phyloP scores from a whole-genome alignment of 768 basidiomycete species.

The Lactarius akahatsu region DNA sequence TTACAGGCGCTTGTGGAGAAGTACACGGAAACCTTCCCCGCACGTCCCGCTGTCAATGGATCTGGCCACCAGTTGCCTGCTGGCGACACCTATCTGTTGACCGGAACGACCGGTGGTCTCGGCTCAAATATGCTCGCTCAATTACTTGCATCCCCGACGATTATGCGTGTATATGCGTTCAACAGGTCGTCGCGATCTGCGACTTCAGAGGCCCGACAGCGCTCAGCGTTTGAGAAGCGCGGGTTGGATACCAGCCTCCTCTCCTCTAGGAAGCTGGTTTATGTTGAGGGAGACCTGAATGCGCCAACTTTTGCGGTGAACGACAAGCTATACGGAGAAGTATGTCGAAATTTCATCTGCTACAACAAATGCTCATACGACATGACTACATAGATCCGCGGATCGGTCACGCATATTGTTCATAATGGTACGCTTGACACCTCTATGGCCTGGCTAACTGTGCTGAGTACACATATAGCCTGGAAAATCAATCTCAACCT shows the following conservation, averaged over 20 bases:
- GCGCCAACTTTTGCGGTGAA: conserved; percentile 20
- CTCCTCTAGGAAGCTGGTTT: conserved; percentile 28
- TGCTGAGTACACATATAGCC: conserved; percentile 18
- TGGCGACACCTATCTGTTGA: conserved; percentile 29
- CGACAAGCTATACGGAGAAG: conserved; percentile 24
- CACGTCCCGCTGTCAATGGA: conserved; percentile 1
- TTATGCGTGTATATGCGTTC: conserved; percentile 32
- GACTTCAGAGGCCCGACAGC: conserved; percentile 25
- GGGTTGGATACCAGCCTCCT: conserved; percentile 28
- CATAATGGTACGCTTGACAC: conserved; percentile 27
- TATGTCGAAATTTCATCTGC: not conserved
- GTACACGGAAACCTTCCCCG: conserved; percentile 31
- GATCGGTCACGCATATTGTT: conserved; percentile 29
- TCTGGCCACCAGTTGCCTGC: not conserved
- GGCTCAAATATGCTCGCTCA: conserved; percentile 31
- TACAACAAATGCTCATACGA: not conserved
- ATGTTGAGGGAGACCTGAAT: conserved; percentile 31
- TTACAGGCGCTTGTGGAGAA: conserved; percentile 30
- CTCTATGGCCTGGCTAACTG: not conserved
- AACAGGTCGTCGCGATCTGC: conserved; percentile 26
- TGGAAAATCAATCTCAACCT: conserved; percentile 34
- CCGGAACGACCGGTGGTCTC: conserved; percentile 32
- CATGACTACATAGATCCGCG: conserved; percentile 11
- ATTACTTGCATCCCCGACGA: conserved; percentile 20
- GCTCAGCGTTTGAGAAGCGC: conserved; percentile 24